These are phyloP conservation scores for Laguncularia racemosa DNA, from an alignment of 345 rosid species.

Conservation along the genomic window DNA sequence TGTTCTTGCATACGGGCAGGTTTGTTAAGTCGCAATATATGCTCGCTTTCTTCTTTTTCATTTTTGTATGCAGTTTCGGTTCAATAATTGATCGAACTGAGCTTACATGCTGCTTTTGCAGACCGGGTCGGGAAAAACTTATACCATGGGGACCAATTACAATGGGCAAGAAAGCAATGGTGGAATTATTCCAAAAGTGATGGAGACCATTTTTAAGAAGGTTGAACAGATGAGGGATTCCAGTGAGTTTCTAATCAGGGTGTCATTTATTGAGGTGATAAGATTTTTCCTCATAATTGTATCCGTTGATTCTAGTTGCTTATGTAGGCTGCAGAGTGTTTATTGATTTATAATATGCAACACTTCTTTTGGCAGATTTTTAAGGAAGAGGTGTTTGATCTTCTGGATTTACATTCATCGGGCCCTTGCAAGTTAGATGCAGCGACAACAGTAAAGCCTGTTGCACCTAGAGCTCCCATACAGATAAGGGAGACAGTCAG, in stretches of 20 bases:
- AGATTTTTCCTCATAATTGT: no score
- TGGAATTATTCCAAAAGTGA: slow-evolving; percentile 79
- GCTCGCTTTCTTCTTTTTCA: neutral
- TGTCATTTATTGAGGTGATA: slow-evolving; percentile 89
- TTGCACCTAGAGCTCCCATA: slow-evolving; percentile 59
- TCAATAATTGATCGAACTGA: slow-evolving; percentile 1
- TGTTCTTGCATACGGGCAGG: slow-evolving; percentile 96
- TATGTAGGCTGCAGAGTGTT: no score
- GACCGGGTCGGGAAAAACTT: slow-evolving; percentile 97
- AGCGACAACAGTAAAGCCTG: slow-evolving; percentile 26
- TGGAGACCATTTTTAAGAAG: slow-evolving; percentile 62
- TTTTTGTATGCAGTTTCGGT: neutral
- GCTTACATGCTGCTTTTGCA: slow-evolving; percentile 14
- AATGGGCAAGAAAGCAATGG: slow-evolving; percentile 45
- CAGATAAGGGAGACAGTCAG: slow-evolving; percentile 84
- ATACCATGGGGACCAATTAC: slow-evolving; percentile 93
- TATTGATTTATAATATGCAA: neutral
- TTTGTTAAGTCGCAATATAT: slow-evolving; percentile 9
- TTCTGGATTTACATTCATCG: slow-evolving; percentile 58
- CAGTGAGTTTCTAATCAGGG: slow-evolving; percentile 64
- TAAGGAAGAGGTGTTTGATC: slow-evolving; percentile 92
- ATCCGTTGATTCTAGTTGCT: no score
- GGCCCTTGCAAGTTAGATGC: slow-evolving; percentile 41
- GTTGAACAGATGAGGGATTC: slow-evolving; percentile 41
- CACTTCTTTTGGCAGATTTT: slow-evolving; percentile 47